Base-by-base conservation (phyloP, 2,329 filamentous ascomycete genomes). In the Waltergamsia citrina region DNA sequence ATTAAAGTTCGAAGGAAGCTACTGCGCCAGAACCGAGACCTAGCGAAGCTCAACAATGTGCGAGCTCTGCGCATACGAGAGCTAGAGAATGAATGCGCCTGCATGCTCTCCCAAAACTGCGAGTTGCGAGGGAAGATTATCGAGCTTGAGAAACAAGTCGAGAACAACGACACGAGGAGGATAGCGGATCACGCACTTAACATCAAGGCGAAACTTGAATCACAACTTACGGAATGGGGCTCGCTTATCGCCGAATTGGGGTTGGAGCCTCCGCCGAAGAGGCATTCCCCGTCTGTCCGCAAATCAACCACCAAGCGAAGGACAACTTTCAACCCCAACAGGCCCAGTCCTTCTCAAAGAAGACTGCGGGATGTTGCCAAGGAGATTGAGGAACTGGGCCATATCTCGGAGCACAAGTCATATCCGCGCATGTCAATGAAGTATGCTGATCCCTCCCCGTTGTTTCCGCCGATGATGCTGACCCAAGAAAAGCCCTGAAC, bases 1-100 rank as follows among this genome's bases (percentile, higher is more conserved):
- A 30, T 30, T n/a, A 31, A 41, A 88, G 83, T 90, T 39, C 83
- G 85, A 53, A 74, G 81, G 49, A 79, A 81, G 52, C 85, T 88
- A 51, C 65, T 88, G 48, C 74, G 85, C 35, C 85, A 92, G 54
- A 93, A 93, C 53, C 74, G 83, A 57, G 85, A 92, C 49, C 81
- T 92, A 42, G 84, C 84, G 41, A 78, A 79, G 52, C 75, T 71
- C 47, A 92, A 93, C 59, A 85, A 84, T 17, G 70, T 73, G 33
- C 82, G 88, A 54, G 83, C 81, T 21, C 67, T 85, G 21, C 79
- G 81, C 43, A 88, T 92, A 47, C 78, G 84, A 39, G 74, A 69
- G 42, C 69, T 92, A 38, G 84, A 90, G 50, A 75, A 78, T 50
- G 83, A 93, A 55, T 78, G 75, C 41, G 77, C 81, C 26, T 75